Conservation (phyloP, 2,329 filamentous ascomycete species). For the Colletotrichum phormii region DNA sequence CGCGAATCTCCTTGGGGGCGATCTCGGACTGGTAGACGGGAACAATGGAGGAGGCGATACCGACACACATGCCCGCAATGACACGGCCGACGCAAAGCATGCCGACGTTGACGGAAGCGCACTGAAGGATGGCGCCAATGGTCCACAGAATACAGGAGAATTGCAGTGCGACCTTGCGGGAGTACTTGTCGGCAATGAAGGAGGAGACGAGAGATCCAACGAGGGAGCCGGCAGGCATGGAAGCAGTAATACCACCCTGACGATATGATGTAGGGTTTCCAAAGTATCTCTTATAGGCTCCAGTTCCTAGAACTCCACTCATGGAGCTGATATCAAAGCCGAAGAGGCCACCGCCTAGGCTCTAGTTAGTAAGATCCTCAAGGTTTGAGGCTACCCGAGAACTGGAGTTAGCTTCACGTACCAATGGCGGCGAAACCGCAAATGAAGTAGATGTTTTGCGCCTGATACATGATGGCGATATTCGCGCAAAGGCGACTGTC, state of each 20-base stretch:
- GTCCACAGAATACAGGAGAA: slow-evolving; percentile 64
- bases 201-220: slow-evolving; percentile 66
- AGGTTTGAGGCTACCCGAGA: background rate
- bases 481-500: slow-evolving; percentile 3
- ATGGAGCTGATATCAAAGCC: slow-evolving; percentile 85
- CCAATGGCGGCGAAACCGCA: slow-evolving; percentile 73
- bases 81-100: slow-evolving; percentile 80
- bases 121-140: slow-evolving; percentile 65
- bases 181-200: slow-evolving; percentile 62
- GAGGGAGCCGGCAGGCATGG: slow-evolving; percentile 80
- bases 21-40: slow-evolving; percentile 78
- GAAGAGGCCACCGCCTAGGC: slow-evolving; percentile 75
- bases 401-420: slow-evolving; percentile 43
- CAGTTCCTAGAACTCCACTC: slow-evolving; percentile 74
- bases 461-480: slow-evolving; percentile 51
- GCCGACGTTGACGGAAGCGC: slow-evolving; percentile 71
- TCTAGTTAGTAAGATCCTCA: background rate
- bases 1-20: slow-evolving; percentile 67
- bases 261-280: slow-evolving; percentile 66
- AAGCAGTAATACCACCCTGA: slow-evolving; percentile 78
- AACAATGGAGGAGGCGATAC: slow-evolving; percentile 78
- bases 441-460: slow-evolving; percentile 68
- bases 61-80: slow-evolving; percentile 79
- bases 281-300: slow-evolving; percentile 80
- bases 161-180: slow-evolving; percentile 62